Evolutionary conservation across 495 filamentous ascomycete species (phyloP).

Genomic region (Aspergillus coremiiformis): DNA sequence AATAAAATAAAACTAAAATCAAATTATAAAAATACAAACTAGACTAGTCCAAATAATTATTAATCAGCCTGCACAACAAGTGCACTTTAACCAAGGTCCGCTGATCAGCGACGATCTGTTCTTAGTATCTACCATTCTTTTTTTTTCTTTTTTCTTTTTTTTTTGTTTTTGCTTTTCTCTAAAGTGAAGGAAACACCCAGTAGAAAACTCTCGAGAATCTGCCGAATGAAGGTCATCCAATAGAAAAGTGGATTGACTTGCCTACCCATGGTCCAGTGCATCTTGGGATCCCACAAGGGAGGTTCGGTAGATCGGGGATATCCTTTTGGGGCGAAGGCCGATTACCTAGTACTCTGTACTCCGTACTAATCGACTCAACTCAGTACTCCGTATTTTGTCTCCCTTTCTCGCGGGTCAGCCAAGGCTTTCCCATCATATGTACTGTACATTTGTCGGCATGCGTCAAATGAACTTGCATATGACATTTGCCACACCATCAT

Average conservation of each 20-base stretch:
- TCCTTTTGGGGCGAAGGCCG: not conserved
- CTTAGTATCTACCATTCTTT: too few relatives aligned
- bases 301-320: not conserved
- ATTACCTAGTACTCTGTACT: not conserved
- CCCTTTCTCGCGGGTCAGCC: not conserved
- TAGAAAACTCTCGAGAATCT: not conserved
- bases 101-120: not conserved
- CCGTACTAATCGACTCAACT: too few relatives aligned
- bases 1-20: too few relatives aligned
- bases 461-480: not conserved
- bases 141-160: too few relatives aligned
- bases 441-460: not conserved
- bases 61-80: not conserved
- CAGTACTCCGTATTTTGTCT: not conserved
- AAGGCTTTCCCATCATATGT: not conserved
- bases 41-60: not conserved
- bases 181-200: too few relatives aligned
- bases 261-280: not conserved
- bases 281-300: not conserved
- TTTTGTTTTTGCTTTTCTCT: too few relatives aligned
- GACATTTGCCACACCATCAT: not conserved
- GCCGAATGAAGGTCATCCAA: too few relatives aligned
- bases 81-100: not conserved
- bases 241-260: not conserved
- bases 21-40: too few relatives aligned